phyloP scores from a whole-genome alignment of 2,329 filamentous ascomycete genomes.

The Tolypocladium cylindrosporum region DNA sequence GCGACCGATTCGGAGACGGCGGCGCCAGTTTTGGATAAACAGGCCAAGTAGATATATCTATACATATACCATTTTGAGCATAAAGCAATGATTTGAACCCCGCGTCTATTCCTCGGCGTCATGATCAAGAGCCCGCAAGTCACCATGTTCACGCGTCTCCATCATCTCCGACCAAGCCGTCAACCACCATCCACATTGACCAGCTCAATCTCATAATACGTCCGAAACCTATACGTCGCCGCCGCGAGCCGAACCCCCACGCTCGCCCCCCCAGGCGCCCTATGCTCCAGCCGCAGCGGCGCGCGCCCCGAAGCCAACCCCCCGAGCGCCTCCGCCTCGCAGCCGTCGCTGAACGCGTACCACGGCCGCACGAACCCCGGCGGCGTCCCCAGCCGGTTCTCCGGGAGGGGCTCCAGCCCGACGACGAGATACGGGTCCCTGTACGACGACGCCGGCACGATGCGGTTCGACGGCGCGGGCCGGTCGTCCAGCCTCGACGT shows the following conservation, averaged over 20 bases:
- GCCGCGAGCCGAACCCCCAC: background rate
- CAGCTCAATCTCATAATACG: slow-evolving; percentile 1
- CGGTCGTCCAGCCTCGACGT: background rate
- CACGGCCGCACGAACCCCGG: background rate
- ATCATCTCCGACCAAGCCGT: background rate
- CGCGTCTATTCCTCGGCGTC: background rate
- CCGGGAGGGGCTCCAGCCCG: background rate
- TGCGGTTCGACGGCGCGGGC: background rate
- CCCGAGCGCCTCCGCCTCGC: background rate
- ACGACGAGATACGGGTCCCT: background rate
- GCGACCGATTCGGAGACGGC: slow-evolving; percentile 1
- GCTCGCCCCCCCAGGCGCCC: background rate
- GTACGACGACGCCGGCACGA: background rate
- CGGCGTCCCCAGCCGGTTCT: background rate
- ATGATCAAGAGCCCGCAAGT: background rate
- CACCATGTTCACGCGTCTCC: background rate
- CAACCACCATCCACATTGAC: background rate
- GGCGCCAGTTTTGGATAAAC: background rate
- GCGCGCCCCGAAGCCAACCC: background rate
- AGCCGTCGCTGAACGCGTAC: background rate
- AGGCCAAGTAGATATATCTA: background rate
- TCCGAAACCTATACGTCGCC: slow-evolving; percentile 1
- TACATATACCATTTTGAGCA: background rate
- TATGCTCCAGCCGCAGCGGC: background rate
- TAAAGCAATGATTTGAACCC: background rate